Evolutionary conservation across 2,329 filamentous ascomycete species (phyloP).

Genomic region (Colletotrichum plurivorum): DNA sequence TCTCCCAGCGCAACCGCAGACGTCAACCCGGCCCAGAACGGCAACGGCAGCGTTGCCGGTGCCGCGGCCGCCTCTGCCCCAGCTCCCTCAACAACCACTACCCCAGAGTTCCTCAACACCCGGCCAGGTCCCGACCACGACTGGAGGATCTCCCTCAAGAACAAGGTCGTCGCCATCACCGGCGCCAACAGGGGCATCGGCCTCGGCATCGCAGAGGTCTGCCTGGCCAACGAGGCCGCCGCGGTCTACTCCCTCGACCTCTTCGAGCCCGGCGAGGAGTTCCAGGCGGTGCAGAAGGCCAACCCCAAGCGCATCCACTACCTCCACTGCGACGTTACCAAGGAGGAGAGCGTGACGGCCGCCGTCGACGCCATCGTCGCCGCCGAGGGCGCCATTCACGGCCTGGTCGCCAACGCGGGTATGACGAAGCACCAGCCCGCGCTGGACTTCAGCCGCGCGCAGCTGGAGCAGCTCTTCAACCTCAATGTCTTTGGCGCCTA

Average conservation of each 20-base stretch:
- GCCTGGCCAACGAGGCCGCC: constrained; percentile 58
- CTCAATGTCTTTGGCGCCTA: constrained; percentile 63
- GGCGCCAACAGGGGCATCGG: constrained; percentile 61
- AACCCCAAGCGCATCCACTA: constrained; percentile 61
- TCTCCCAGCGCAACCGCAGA: constrained; percentile 29
- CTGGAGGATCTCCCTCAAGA: constrained; percentile 51
- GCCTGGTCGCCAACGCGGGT: constrained; percentile 41
- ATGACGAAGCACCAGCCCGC: constrained; percentile 44
- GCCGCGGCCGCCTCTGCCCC: constrained; percentile 2
- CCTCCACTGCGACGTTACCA: constrained; percentile 61
- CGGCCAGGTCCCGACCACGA: constrained; percentile 51
- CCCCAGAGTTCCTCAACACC: constrained; percentile 46
- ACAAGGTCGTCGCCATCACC: constrained; percentile 58
- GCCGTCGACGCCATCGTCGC: constrained; percentile 58
- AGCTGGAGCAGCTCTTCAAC: constrained; percentile 42
- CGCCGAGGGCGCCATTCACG: constrained; percentile 56
- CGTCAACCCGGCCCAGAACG: not conserved
- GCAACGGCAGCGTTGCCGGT: constrained; percentile 7
- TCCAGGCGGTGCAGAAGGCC: constrained; percentile 48
- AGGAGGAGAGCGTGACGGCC: constrained; percentile 54
- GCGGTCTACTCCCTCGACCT: constrained; percentile 50
- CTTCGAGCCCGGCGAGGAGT: constrained; percentile 45
- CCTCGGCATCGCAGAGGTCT: constrained; percentile 61
- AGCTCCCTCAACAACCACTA: not conserved
- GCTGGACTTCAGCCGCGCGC: constrained; percentile 52